Conservation (phyloP, 805 yeast species). For the Ogataea trehaloabstinens region DNA sequence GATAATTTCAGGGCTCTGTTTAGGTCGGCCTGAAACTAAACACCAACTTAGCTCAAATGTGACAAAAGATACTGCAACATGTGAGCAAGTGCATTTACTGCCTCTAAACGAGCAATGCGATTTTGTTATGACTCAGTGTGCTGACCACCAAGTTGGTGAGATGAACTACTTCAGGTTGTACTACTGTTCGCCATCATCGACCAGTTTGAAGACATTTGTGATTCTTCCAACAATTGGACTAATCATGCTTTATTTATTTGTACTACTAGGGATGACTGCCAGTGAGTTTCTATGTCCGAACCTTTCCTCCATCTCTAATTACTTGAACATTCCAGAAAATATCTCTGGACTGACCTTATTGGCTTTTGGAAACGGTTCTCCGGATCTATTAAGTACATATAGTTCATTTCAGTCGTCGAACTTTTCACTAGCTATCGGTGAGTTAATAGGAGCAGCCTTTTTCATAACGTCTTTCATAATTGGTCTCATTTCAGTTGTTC, state of each 20-base stretch:
- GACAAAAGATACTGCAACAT: too few relatives aligned
- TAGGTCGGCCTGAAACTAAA: too few relatives aligned
- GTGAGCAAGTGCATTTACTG: conserved; percentile 21
- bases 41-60: too few relatives aligned
- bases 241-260: conserved; percentile 44
- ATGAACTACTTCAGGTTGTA: conserved; percentile 29
- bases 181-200: conserved; percentile 26
- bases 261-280: conserved; percentile 75
- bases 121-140: conserved; percentile 28
- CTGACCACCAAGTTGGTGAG: conserved; percentile 25
- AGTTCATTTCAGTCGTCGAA: conserved; percentile 71
- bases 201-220: conserved; percentile 12
- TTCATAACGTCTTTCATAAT: conserved; percentile 77
- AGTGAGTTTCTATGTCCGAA: conserved; percentile 85
- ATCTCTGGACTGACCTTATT: conserved; percentile 84
- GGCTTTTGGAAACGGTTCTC: conserved; percentile 92
- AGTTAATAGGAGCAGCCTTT: conserved; percentile 85
- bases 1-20: too few relatives aligned
- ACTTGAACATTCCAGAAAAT: conserved; percentile 69
- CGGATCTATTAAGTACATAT: conserved; percentile 83
- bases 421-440: conserved; percentile 81
- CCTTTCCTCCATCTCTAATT: conserved; percentile 62
- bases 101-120: conserved; percentile 27
- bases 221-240: conserved; percentile 20
- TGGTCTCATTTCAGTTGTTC: conserved; percentile 70